Percentiles rank a stretch among this genome's conserved stretches.
Evolutionary conservation across 1,284 basidiomycete species (phyloP).

Genomic region (Naganishia sp.): DNA sequence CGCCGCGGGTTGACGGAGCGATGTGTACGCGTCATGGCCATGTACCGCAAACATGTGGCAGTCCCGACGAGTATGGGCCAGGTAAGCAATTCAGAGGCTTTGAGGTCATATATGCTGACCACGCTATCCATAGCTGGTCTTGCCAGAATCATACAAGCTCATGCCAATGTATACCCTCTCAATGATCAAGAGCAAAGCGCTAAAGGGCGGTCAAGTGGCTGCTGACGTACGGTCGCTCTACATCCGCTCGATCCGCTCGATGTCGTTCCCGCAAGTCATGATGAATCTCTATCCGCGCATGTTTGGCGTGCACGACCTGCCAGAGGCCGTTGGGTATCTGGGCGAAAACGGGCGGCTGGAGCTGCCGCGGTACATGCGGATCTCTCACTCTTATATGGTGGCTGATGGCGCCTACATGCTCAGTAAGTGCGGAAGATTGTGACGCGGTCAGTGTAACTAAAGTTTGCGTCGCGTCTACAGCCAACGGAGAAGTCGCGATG

Average conservation of each 20-base stretch:
- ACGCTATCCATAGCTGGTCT: constrained; percentile 66
- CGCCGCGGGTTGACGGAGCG: constrained; percentile 81
- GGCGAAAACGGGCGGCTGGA: constrained; percentile 62
- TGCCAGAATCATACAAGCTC: constrained; percentile 90
- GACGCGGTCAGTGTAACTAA: not conserved
- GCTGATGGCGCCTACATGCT: constrained; percentile 81
- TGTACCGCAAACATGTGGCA: constrained; percentile 89
- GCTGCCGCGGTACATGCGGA: constrained; percentile 78
- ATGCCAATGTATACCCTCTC: constrained; percentile 82
- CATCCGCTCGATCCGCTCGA: constrained; percentile 72
- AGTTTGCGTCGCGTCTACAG: constrained; percentile 22
- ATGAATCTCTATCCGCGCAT: constrained; percentile 86
- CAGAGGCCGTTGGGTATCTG: constrained; percentile 67
- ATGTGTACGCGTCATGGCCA: constrained; percentile 78
- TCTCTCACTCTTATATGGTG: constrained; percentile 85
- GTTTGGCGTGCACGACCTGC: constrained; percentile 83
- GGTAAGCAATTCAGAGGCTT: constrained; percentile 56
- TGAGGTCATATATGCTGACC: not conserved
- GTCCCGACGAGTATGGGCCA: constrained; percentile 77
- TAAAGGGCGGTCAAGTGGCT: constrained; percentile 91
- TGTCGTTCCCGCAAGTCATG: constrained; percentile 70
- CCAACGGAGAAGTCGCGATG: constrained; percentile 86
- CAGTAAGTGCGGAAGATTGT: not conserved
- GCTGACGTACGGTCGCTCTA: constrained; percentile 90
- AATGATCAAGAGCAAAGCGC: constrained; percentile 84